These are phyloP conservation scores for Trametes sanguinea DNA, from an alignment of 768 basidiomycete species.

Conservation along the genomic window DNA sequence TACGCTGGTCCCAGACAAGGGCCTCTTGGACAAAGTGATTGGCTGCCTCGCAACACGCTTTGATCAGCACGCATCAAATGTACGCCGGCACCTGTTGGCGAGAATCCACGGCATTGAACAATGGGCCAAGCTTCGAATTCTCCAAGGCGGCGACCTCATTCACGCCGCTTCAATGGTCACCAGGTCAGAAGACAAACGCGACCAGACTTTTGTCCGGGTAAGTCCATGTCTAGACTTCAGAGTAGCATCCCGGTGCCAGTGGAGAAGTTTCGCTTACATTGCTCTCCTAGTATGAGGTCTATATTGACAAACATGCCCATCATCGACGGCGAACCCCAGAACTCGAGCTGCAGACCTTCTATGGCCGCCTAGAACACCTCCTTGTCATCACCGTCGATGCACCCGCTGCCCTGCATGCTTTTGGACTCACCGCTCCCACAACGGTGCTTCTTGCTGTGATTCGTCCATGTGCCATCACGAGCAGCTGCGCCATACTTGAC, in stretches of 20 bases:
- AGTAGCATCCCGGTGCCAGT: background rate
- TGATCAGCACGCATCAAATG: background rate
- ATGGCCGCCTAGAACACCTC: conserved; percentile 38
- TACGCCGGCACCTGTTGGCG: background rate
- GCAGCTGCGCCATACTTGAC: conserved; percentile 7
- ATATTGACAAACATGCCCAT: conserved; percentile 33
- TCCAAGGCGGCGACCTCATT: conserved; percentile 35
- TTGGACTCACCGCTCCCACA: background rate
- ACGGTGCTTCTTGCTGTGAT: conserved; percentile 32
- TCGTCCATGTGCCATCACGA: conserved; percentile 15
- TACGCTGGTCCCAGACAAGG: background rate
- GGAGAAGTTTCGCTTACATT: background rate
- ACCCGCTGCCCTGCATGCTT: background rate
- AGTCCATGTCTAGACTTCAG: background rate
- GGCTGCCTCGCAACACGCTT: background rate
- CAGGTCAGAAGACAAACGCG: background rate
- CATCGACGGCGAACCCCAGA: background rate
- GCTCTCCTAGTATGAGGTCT: conserved; percentile 34
- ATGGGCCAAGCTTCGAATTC: conserved; percentile 33
- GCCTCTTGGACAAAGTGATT: background rate
- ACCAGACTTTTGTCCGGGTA: background rate
- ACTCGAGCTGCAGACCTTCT: conserved; percentile 28
- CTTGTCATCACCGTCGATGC: conserved; percentile 25
- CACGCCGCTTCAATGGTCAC: conserved; percentile 10
- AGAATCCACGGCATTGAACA: conserved; percentile 15